Percentiles rank a stretch among this genome's conserved stretches.
Conservation (phyloP, 2,329 filamentous ascomycete species). For the Talaromyces piceae region DNA sequence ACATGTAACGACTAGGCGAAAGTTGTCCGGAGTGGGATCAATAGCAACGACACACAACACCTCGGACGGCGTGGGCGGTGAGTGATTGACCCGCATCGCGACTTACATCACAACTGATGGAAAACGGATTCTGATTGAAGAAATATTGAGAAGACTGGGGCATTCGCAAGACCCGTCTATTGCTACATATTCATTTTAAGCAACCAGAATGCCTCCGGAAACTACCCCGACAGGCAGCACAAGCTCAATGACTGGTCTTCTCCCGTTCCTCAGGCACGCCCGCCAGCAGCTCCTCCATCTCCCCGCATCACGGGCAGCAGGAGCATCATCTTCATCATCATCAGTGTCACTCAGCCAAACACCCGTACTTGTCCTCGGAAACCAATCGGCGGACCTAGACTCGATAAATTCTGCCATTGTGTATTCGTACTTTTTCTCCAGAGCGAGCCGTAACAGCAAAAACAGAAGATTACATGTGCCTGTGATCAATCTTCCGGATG, state of each 20-base stretch:
- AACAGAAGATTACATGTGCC: constrained; percentile 45
- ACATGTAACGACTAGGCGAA: background rate
- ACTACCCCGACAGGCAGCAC: background rate
- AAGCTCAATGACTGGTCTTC: constrained; percentile 15
- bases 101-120: background rate
- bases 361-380: constrained; percentile 36
- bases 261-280: constrained; percentile 32
- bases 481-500: constrained; percentile 49
- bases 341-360: constrained; percentile 8
- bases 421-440: constrained; percentile 53
- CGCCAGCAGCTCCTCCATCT: constrained; percentile 18
- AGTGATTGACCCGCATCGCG: background rate
- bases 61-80: background rate
- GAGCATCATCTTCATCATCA: background rate
- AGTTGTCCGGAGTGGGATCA: too few relatives aligned
- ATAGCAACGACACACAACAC: too few relatives aligned
- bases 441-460: too few relatives aligned
- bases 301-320: constrained; percentile 13
- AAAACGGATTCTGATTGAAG: too few relatives aligned
- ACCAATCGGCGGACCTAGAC: constrained; percentile 51
- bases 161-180: too few relatives aligned
- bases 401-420: constrained; percentile 55
- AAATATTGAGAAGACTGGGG: too few relatives aligned
- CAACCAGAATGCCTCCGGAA: constrained; percentile 3
- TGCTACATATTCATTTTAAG: background rate